Base-by-base conservation (phyloP, 768 basidiomycete species). In the Lentinus tigrinus region DNA sequence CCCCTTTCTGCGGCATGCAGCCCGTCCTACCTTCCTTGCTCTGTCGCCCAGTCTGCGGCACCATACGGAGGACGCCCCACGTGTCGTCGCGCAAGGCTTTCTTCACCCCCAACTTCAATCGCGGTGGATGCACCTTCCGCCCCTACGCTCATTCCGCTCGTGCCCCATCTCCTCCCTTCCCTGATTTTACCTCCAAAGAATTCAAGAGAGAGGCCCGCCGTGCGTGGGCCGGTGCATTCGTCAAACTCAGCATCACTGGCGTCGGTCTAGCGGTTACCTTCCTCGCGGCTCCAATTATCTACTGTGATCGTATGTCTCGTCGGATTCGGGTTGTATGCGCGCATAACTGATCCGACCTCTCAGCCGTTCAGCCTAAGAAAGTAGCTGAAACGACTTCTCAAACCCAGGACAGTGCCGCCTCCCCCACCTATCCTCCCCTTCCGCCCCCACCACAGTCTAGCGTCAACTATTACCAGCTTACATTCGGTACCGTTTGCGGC, bases 401-500 rank as follows among this genome's bases (percentile, higher is more conserved):
- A 6, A 47, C 42, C 28, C 54, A 57, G 37, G 43, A 43, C 46
- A 31, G 27, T 24, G 39, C 59, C 46, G 40, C 54, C 38, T 47
- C 59, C 47, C 42, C 55, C 26, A 26, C 57, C n/a, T 38, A 53
- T 23, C 48, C 47, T 14, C 58, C 58, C 16, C 66, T 73, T 11
- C 82, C 82, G 0, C 81, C 85, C 14, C 86, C 81, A 3, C 89
- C 89, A 2, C 63, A 73, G 44, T 94, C 93, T n/a, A 80, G 84
- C 0, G 77, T 97, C n/a, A 91, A 86, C 54, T 56, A 85, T 19
- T 88, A 88, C 67, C 88, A 96, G 63, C 82, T 98, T 26, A 78
- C 86, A 0, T 98, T 98, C 69, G 96, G 96, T 11, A 91, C 93
- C 4, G 86, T 91, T 0, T 83, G 87, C 55, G 96, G 96, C 0